Conservation (phyloP, 2,329 filamentous ascomycete species). For the Ophiobolus disseminans region DNA sequence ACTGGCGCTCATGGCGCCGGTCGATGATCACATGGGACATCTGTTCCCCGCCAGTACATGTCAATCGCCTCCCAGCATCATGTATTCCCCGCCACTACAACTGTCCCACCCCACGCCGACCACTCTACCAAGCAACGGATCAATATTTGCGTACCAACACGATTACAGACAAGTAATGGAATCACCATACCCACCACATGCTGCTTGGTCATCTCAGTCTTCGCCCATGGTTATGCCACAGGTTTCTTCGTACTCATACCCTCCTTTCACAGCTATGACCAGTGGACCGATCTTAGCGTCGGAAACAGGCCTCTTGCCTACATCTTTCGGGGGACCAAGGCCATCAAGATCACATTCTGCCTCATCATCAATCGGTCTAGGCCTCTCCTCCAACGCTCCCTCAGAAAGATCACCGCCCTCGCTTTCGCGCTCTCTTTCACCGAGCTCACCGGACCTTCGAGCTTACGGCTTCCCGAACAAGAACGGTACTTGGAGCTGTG, state of each 20-base stretch:
- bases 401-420: constrained; percentile 41
- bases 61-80: constrained; percentile 47
- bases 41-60: constrained; percentile 47
- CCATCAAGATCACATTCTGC: constrained; percentile 46
- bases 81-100: constrained; percentile 48
- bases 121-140: constrained; percentile 30
- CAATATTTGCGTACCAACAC: constrained; percentile 38
- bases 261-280: constrained; percentile 37
- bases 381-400: constrained; percentile 31
- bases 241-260: constrained; percentile 44
- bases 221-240: constrained; percentile 37
- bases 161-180: constrained; percentile 39
- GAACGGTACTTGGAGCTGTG: constrained; percentile 64
- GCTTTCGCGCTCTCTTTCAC: constrained; percentile 49
- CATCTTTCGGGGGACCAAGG: constrained; percentile 28
- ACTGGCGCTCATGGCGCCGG: constrained; percentile 43
- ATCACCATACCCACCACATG: constrained; percentile 44
- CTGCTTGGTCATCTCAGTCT: constrained; percentile 41
- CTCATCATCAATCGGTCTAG: constrained; percentile 38
- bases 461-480: constrained; percentile 54
- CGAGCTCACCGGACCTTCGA: constrained; percentile 49
- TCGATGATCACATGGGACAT: constrained; percentile 41
- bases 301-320: constrained; percentile 33
- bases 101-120: constrained; percentile 34
- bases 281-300: constrained; percentile 31